These are phyloP conservation scores for Castanopsis chinensis DNA, from an alignment of 306 rosid species.

Conservation along the genomic window DNA sequence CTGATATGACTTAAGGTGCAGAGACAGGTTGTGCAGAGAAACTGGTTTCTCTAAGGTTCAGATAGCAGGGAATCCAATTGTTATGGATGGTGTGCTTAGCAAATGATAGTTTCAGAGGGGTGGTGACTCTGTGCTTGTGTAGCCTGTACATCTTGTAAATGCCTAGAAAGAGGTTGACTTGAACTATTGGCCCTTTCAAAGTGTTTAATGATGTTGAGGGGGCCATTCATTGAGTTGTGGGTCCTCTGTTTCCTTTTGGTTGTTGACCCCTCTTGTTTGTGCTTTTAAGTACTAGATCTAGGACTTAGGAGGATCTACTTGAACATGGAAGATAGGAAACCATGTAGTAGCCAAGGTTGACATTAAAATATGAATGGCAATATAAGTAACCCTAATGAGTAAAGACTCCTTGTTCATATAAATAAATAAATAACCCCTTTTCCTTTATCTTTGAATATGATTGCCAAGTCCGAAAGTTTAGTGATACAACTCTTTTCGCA, in stretches of 20 bases:
- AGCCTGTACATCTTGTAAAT: constrained; percentile 53
- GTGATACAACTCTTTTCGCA: no score
- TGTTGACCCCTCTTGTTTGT: constrained; percentile 14
- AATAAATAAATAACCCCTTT: no score
- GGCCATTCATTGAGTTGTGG: constrained; percentile 6
- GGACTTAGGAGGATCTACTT: no score
- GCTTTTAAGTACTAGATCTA: background rate
- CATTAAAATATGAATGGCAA: background rate
- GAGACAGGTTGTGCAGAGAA: constrained; percentile 11
- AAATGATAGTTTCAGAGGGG: constrained; percentile 21
- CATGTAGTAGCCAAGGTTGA: background rate
- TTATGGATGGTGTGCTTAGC: constrained; percentile 8
- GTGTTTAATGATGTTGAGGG: constrained; percentile 28
- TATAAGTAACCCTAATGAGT: no score
- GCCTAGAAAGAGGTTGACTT: constrained; percentile 22
- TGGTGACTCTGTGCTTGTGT: constrained; percentile 25
- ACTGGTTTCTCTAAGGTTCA: constrained; percentile 11
- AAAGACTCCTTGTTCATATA: no score
- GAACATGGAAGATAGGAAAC: no score
- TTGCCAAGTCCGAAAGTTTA: no score
- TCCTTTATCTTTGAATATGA: no score
- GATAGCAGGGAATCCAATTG: constrained; percentile 1
- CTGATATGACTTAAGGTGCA: constrained; percentile 35
- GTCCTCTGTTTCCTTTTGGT: background rate
- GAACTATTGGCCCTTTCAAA: constrained; percentile 28